Evolutionary conservation across 441 rosid genomes (phyloP), one percentile per base, ranked within the genome.

Genomic region (Aquilaria agallochum): DNA sequence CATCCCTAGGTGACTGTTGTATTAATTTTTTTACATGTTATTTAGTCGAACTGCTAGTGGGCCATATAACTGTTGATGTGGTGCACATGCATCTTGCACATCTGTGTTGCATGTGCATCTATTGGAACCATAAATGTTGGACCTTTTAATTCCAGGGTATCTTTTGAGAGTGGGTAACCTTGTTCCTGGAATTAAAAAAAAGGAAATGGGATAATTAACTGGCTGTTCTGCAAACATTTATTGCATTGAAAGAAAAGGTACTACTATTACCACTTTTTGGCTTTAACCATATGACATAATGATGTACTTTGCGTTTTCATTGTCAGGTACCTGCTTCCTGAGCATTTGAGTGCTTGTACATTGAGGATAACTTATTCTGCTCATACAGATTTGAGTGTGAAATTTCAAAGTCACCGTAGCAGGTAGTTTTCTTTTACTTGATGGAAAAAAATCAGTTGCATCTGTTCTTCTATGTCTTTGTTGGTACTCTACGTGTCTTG

Each of bases 291-390:
- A 32, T 46, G 32, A 60, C 40, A n/a, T 57, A 44, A 64, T 74
- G 73, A 74, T 63, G 53, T 71, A 7, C 9, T 74, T 68, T 36
- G 42, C 1, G 55, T 31, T 53, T 74, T 34, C 46, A 55, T 56
- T 68, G 55, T 61, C 83, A 95, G 98, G 49, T 92, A 95, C 80
- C 88, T 92, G 70, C 92, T 95, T 72, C 78, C 96, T 59, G 96
- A 84, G 45, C 80, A 88, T 49, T 64, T 83, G 66, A 86, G 79
- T 44, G 86, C 86, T 30, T 95, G 97, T 73, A 66, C 86, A 58
- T 98, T 95, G 55, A 90, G 86, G 85, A 92, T 95, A 73, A 90
- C 98, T 48, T 95, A 92, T 72, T 95, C 99, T 71, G 98, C 97
- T 58, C 99, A 95, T 67, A 92, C 96, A 59, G 99, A 95, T 80